phyloP scores from a whole-genome alignment of 768 basidiomycete genomes.

The Dacryopinax primogenitus region DNA sequence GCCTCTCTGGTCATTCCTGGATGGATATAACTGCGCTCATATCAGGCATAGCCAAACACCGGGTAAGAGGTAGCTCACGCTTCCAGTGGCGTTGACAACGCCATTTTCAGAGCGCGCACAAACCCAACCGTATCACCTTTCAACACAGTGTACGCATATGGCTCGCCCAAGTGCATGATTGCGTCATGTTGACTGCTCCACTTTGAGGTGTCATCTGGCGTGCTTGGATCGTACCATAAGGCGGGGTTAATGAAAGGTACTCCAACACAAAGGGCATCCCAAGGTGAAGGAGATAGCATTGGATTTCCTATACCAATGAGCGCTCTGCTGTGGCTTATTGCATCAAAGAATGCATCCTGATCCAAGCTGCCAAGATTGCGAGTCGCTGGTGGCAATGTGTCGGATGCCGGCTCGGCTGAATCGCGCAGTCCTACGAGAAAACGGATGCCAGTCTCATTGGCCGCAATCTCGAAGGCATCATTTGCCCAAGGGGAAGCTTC shows the following conservation, averaged over 20 bases:
- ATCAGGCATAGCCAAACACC: neutral
- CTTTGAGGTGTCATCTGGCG: conserved; percentile 19
- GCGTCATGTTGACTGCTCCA: conserved; percentile 23
- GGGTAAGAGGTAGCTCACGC: conserved; percentile 10
- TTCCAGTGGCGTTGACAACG: conserved; percentile 16
- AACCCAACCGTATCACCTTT: conserved; percentile 16
- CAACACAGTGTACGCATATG: conserved; percentile 22
- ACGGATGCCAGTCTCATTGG: neutral
- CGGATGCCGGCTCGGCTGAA: neutral
- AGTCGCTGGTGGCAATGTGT: neutral
- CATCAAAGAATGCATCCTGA: neutral
- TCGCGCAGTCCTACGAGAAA: neutral
- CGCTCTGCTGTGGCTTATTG: neutral
- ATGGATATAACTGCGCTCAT: neutral
- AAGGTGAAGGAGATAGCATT: conserved; percentile 15
- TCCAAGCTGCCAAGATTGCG: conserved; percentile 1
- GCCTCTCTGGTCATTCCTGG: neutral
- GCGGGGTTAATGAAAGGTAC: conserved; percentile 26
- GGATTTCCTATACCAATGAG: conserved; percentile 15
- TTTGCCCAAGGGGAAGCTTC: neutral
- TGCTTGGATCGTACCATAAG: conserved; percentile 15
- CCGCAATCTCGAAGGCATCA: neutral
- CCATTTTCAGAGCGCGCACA: conserved; percentile 15
- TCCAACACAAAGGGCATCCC: conserved; percentile 17
- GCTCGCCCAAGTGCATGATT: conserved; percentile 16